A percentile compares a stretch with the other conserved stretches of the same genome.
Evolutionary conservation across 352 stramenopile genomes (phyloP).

Genomic region (Thraustochytrium sp.): DNA sequence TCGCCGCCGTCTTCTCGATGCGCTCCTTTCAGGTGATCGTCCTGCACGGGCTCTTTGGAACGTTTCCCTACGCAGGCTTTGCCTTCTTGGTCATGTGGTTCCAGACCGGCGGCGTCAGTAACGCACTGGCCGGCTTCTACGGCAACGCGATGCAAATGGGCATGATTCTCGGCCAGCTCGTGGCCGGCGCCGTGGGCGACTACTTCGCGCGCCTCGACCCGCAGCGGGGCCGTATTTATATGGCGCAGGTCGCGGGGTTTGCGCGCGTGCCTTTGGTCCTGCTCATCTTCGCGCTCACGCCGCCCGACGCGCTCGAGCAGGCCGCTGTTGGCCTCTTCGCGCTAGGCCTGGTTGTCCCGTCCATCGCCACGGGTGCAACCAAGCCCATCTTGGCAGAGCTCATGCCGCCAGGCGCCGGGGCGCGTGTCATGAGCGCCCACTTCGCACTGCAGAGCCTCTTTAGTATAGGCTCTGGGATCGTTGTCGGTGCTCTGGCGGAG

Average conservation of each 20-base stretch:
- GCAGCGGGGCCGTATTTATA: constrained; percentile 8
- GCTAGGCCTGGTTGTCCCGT: constrained; percentile 19
- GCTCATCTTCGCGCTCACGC: background rate
- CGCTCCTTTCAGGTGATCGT: constrained; percentile 27
- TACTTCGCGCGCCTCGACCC: background rate
- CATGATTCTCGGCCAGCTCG: background rate
- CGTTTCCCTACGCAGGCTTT: constrained; percentile 18
- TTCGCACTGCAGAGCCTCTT: constrained; percentile 1
- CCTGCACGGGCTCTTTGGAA: constrained; percentile 21
- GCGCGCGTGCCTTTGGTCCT: background rate
- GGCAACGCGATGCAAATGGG: constrained; percentile 11
- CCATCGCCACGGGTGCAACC: background rate
- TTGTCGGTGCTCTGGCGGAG: constrained; percentile 17
- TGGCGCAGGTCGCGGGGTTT: background rate
- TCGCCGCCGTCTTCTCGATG: background rate
- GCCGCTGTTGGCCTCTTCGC: background rate
- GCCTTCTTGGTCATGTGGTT: constrained; percentile 32
- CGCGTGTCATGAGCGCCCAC: background rate
- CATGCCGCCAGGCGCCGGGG: background rate
- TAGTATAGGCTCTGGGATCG: background rate
- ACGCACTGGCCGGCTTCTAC: background rate
- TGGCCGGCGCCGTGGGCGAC: constrained; percentile 20
- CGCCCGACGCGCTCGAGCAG: background rate
- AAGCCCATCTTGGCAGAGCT: constrained; percentile 24
- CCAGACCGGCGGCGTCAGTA: constrained; percentile 13